Conservation (phyloP, 345 rosid genomes). For the Zanthoxylum bungeanum region DNA sequence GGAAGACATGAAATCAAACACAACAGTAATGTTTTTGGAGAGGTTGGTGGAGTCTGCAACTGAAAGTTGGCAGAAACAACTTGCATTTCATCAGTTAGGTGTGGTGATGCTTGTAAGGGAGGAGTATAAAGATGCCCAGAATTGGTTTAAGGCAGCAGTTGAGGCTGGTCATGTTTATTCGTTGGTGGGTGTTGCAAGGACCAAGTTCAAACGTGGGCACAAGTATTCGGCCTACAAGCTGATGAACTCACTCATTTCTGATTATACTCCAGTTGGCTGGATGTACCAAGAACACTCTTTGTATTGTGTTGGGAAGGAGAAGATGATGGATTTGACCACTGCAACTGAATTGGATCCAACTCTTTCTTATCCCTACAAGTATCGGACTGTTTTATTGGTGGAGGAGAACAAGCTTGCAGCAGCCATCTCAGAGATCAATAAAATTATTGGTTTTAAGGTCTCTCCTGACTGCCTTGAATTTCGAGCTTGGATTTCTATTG, state of each 20-base stretch:
- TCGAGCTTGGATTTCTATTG: slow-evolving; percentile 82
- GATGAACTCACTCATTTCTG: slow-evolving; percentile 61
- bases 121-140: slow-evolving; percentile 87
- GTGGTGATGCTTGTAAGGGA: slow-evolving; percentile 86
- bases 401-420: slow-evolving; percentile 67
- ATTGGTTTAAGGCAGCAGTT: slow-evolving; percentile 69
- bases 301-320: slow-evolving; percentile 78
- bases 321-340: slow-evolving; percentile 55
- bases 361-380: slow-evolving; percentile 84
- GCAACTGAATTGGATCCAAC: slow-evolving; percentile 88
- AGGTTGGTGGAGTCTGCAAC: slow-evolving; percentile 67
- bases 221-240: slow-evolving; percentile 83
- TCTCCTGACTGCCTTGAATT: slow-evolving; percentile 88
- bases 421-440: slow-evolving; percentile 75
- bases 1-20: slow-evolving; percentile 80
- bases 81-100: slow-evolving; percentile 79
- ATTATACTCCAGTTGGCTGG: slow-evolving; percentile 73
- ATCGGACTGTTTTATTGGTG: slow-evolving; percentile 63
- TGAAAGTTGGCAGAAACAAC: slow-evolving; percentile 78
- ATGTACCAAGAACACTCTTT: slow-evolving; percentile 88
- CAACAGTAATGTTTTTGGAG: slow-evolving; percentile 85
- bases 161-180: slow-evolving; percentile 78
- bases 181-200: slow-evolving; percentile 74
- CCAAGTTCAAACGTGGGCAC: slow-evolving; percentile 84
- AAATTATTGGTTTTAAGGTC: slow-evolving; percentile 69